Evolutionary conservation across 768 basidiomycete species (phyloP), one percentile per base, ranked within the genome.

Genomic region (Russula virescens): DNA sequence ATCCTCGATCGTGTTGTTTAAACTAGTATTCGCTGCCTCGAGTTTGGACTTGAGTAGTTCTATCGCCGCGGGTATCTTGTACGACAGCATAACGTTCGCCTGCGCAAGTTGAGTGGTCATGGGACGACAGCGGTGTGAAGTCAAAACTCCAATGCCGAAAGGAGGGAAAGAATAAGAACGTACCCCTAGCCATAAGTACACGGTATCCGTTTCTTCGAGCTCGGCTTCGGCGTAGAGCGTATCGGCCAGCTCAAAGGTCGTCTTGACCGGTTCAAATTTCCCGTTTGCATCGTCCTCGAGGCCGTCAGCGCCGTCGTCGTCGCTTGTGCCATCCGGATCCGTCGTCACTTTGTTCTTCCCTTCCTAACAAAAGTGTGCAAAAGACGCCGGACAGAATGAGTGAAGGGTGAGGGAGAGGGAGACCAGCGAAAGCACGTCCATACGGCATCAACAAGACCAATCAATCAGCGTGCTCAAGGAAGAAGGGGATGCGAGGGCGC

Each of bases 81-180:
- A 99, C 0, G 94, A 91, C 2, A 99, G 79, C 96, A 98, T 98
- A 2, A 95, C 93, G 66, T 98, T 98, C 8, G 97, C 97, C 96
- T 98, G 66, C 4, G 19, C 8, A 21, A 26, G 52, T 43, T 42
- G 40, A 57, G 34, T 19, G 10, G 8, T 31, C 14, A 19, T 1
- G 42, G 42, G 31, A 31, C 31, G 31, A 31, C 5, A 8, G 31
- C 31, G 8, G 31, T 31, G 31, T 31, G 31, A 31, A 3, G 31
- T 3, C 8, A 31, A 31, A 31, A 31, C 8, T 8, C 31, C 31
- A 3, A 3, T 3, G 5, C 31, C 3, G 31, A 31, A 31, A 43
- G 34, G 38, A 62, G 61, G 43, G n/a, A 31, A 55, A 28, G 26
- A n/a, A 18, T 55, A 43, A 56, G 56, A 31, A 75, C 89, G 70